phyloP scores from a whole-genome alignment of 768 basidiomycete species.

The Cyathus striatus region DNA sequence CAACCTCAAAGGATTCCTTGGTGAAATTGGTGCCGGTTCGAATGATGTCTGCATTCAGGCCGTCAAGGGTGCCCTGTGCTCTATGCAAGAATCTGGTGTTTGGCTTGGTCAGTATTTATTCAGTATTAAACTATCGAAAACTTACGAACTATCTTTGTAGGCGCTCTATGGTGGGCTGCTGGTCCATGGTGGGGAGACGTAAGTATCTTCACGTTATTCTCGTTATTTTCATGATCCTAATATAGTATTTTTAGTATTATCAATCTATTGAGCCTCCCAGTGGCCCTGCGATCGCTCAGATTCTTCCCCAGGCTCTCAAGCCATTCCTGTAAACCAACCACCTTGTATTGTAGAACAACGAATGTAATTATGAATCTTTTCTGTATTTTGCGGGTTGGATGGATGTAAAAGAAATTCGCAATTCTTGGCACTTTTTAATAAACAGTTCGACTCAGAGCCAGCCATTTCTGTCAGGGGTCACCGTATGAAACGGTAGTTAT shows the following conservation, averaged over 20 bases:
- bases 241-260: constrained; percentile 36
- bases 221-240: neutral
- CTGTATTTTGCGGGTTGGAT: too few species aligned
- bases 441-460: too few species aligned
- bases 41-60: constrained; percentile 41
- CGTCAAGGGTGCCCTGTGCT: constrained; percentile 49
- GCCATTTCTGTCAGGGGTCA: too few species aligned
- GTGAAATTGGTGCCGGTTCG: constrained; percentile 54
- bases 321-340: constrained; percentile 16
- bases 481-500: too few species aligned
- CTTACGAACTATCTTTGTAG: too few species aligned
- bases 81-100: constrained; percentile 54
- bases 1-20: constrained; percentile 60
- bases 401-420: too few species aligned
- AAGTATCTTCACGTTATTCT: constrained; percentile 17
- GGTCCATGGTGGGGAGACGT: constrained; percentile 59
- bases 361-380: too few species aligned
- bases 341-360: too few species aligned
- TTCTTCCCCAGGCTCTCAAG: constrained; percentile 36
- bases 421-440: too few species aligned
- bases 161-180: constrained; percentile 52
- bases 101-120: constrained; percentile 40
- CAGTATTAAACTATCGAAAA: neutral
- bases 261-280: constrained; percentile 57
- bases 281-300: constrained; percentile 44